Base-by-base conservation (phyloP, 2,329 filamentous ascomycete species). In the Lasiodiplodia sp. region DNA sequence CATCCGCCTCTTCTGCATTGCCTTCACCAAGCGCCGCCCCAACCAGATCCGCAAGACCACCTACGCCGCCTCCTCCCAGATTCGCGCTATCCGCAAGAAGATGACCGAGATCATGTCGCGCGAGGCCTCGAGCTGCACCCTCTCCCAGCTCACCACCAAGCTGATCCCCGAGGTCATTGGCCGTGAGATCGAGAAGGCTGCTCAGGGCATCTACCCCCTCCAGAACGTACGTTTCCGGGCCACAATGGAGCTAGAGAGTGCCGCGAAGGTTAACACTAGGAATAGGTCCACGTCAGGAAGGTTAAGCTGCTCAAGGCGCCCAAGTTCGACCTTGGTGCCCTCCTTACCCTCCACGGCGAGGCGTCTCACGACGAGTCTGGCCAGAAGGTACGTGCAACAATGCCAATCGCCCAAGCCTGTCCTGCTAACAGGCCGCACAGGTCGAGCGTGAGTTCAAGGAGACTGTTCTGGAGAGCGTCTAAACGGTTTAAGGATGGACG, bases 41-140 rank as follows among this genome's bases (percentile, higher is more conserved):
- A 99, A 98, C 89, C 96, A 99, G 89, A 95, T 99, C 89, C 97
- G 97, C 92, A 99, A 98, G 92, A 99, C 96, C 80, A 99, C 96
- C 82, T 99, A 99, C 82, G 96, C 96, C 77, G 91, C 91, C 75
- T 94, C 93, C 74, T 98, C 96, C 74, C 96, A 99, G 87, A 98
- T 98, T 85, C 92, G 95, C 76, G 91, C 92, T 77, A 99, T 99
- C 85, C 92, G 96, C 85, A 96, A 94, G 89, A 98, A 99, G 93
- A 99, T 99, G 96, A 92, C 89, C 74, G 96, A 99, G 86, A 98
- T 99, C 86, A 98, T 99, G 85, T 89, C 92, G 85, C 92, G 94
- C 78, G 96, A 99, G 88, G 96, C 96, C 72, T 89, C 92, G 77
- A 93, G 88, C 87, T 97, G 94, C 90, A 97, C 94, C 73, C 90